Evolutionary conservation across 2,329 filamentous ascomycete genomes (phyloP).

Genomic region (Cadophora sp.): DNA sequence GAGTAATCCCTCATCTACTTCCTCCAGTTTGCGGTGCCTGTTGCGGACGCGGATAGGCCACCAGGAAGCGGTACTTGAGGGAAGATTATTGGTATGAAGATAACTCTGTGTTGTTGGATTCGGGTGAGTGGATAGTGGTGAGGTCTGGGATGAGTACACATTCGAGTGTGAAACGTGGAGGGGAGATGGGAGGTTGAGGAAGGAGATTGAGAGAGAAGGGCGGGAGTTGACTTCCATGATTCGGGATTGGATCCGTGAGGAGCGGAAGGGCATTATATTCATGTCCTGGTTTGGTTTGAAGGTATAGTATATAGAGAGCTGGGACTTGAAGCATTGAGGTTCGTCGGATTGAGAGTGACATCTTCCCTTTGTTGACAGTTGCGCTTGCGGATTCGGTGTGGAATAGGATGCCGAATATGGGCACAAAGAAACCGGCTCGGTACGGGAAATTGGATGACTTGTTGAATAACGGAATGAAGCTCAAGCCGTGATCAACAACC

Average conservation of each 20-base stretch:
- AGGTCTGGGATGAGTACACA: not conserved
- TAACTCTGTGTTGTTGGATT: not conserved
- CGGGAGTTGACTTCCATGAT: conserved; percentile 26
- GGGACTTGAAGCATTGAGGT: not conserved
- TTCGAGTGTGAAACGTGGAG: conserved; percentile 7
- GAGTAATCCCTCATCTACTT: conserved; percentile 6
- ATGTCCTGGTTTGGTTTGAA: not conserved
- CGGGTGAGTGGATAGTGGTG: not conserved
- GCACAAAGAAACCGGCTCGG: conserved; percentile 5
- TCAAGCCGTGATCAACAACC: not conserved
- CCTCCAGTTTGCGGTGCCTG: not conserved
- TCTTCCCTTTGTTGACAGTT: conserved; percentile 12
- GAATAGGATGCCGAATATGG: conserved; percentile 9
- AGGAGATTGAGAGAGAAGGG: conserved; percentile 11
- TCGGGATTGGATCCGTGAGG: conserved; percentile 31
- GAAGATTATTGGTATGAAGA: not conserved
- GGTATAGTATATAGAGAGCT: not conserved
- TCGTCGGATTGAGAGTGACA: not conserved
- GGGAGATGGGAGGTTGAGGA: conserved; percentile 16
- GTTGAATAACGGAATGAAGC: not conserved
- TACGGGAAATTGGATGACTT: not conserved
- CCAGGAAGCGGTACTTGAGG: conserved; percentile 6
- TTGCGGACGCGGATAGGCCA: conserved; percentile 1
- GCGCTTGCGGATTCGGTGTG: conserved; percentile 7
- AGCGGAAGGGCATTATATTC: conserved; percentile 33